Evolutionary conservation across 1,284 basidiomycete genomes (phyloP).

Genomic region (Bondarzewia mesenterica): DNA sequence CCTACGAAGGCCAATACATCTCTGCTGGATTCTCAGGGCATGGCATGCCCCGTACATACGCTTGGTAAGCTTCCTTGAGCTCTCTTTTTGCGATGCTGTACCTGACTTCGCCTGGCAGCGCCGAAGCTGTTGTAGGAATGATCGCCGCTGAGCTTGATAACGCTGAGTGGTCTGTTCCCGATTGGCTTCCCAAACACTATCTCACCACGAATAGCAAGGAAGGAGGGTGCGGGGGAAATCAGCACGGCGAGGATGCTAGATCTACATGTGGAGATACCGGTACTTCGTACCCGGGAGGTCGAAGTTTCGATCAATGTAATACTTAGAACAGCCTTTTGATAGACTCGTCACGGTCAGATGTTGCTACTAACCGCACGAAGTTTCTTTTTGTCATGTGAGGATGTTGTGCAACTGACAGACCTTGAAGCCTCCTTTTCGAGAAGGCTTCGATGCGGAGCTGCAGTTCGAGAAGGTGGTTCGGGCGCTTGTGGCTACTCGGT

Average conservation of each 20-base stretch:
- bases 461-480: too few species aligned
- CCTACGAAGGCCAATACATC: constrained; percentile 57
- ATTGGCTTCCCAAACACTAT: constrained; percentile 60
- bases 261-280: neutral
- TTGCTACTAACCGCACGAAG: neutral
- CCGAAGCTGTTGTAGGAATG: constrained; percentile 60
- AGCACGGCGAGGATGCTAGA: neutral
- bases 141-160: constrained; percentile 43
- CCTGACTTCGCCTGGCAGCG: constrained; percentile 32
- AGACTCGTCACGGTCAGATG: neutral
- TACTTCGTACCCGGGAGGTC: neutral
- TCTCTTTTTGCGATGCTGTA: neutral
- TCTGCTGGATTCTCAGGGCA: constrained; percentile 73
- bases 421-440: too few species aligned
- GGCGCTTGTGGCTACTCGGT: neutral
- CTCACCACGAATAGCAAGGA: constrained; percentile 29
- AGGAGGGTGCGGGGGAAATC: neutral
- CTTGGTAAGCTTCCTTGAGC: constrained; percentile 40
- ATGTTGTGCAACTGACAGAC: too few species aligned
- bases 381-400: neutral
- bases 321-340: neutral
- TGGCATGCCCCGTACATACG: constrained; percentile 74
- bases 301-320: neutral
- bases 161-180: constrained; percentile 40
- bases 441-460: too few species aligned